Conservation (phyloP, 148 eudicot genomes). For the Pharnaceum exiguum region DNA sequence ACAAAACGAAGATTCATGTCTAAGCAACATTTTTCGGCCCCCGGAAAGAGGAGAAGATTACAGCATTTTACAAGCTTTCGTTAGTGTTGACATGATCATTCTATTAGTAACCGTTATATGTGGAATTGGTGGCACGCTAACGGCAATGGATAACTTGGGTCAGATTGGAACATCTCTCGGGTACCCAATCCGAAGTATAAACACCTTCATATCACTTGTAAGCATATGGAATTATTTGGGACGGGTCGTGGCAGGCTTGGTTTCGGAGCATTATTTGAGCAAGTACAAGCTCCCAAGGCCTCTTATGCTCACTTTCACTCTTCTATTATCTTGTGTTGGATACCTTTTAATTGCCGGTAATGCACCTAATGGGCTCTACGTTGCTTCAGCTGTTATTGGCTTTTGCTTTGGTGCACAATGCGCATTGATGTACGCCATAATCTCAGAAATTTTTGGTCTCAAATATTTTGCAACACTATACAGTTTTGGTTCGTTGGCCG, state of each 20-base stretch:
- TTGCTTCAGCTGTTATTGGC: slow-evolving; percentile 28
- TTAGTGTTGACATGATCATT: slow-evolving; percentile 30
- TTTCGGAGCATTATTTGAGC: slow-evolving; percentile 18
- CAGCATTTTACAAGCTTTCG: slow-evolving; percentile 32
- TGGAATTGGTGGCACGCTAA: slow-evolving; percentile 31
- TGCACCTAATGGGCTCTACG: slow-evolving; percentile 24
- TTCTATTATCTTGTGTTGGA: slow-evolving; percentile 24
- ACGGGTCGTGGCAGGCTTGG: slow-evolving; percentile 23
- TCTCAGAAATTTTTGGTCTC: slow-evolving; percentile 34
- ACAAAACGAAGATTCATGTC: slow-evolving; percentile 12
- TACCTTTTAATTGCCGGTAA: slow-evolving; percentile 29
- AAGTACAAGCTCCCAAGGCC: slow-evolving; percentile 36
- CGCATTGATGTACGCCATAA: slow-evolving; percentile 25
- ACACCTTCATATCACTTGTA: slow-evolving; percentile 27
- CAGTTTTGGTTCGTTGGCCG: slow-evolving; percentile 23
- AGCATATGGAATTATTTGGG: slow-evolving; percentile 41
- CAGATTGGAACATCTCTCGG: slow-evolving; percentile 32
- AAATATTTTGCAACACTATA: slow-evolving; percentile 28
- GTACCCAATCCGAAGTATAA: slow-evolving; percentile 23
- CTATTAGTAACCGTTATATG: slow-evolving; percentile 26
- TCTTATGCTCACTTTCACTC: slow-evolving; percentile 20
- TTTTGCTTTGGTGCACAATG: slow-evolving; percentile 32
- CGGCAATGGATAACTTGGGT: slow-evolving; percentile 29
- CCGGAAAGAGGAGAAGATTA: slow-evolving; percentile 32
- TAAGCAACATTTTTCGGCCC: slow-evolving; percentile 15